phyloP scores from a whole-genome alignment of 1,139 yeast genomes.

The Ashbya aceris region DNA sequence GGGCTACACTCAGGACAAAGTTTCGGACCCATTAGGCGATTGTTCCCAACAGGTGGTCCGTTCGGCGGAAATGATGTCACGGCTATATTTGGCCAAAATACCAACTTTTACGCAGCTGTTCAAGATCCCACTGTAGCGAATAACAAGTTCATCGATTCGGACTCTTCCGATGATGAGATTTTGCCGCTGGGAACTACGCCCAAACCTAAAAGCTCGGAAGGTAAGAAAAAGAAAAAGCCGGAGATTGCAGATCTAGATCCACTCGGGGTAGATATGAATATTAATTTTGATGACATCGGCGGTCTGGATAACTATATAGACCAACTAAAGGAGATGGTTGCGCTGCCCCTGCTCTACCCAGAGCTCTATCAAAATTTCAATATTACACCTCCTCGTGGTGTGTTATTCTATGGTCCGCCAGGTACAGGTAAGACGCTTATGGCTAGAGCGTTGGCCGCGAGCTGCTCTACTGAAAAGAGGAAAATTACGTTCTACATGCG shows the following conservation, averaged over 20 bases:
- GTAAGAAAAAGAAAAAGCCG: slow-evolving; percentile 42
- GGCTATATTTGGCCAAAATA: slow-evolving; percentile 62
- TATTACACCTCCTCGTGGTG: slow-evolving; percentile 97
- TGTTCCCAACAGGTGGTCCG: slow-evolving; percentile 95
- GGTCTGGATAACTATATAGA: slow-evolving; percentile 86
- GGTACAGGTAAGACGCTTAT: slow-evolving; percentile 98
- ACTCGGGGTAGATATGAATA: slow-evolving; percentile 84
- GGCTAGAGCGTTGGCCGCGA: slow-evolving; percentile 96
- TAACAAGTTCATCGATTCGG: slow-evolving; percentile 41
- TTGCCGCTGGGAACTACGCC: slow-evolving; percentile 30
- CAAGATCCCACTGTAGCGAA: slow-evolving; percentile 33
- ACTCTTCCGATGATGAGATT: slow-evolving; percentile 59
- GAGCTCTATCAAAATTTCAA: slow-evolving; percentile 85
- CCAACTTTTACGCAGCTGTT: slow-evolving; percentile 35
- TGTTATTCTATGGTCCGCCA: slow-evolving; percentile 96
- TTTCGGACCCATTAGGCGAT: slow-evolving; percentile 42
- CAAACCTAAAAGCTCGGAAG: slow-evolving; percentile 16
- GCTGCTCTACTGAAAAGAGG: slow-evolving; percentile 72
- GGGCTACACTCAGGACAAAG: slow-evolving; percentile 19
- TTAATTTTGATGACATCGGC: slow-evolving; percentile 85
- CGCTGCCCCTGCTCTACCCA: slow-evolving; percentile 85
- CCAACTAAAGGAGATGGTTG: slow-evolving; percentile 95
- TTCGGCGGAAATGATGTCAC: slow-evolving; percentile 89
- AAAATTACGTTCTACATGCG: slow-evolving; percentile 97
- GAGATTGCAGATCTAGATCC: slow-evolving; percentile 91